Percentiles rank a stretch among this genome's conserved stretches.
Conservation (phyloP, 306 rosid species). For the Fagus crenata region DNA sequence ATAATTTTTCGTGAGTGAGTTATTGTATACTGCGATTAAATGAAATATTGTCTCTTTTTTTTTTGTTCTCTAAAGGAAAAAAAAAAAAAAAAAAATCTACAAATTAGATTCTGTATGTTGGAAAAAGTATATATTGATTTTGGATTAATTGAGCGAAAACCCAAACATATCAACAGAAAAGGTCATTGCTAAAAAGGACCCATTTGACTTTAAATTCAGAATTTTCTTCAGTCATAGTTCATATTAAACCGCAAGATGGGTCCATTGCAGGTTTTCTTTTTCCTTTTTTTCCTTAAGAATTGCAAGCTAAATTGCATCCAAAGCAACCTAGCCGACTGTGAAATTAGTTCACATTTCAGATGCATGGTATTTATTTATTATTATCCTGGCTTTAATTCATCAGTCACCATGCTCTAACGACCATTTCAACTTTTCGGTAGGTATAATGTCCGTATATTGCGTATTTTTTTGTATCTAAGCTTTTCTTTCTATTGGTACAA, state of each 20-base stretch:
- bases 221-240: too few species aligned
- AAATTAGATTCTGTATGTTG: background rate
- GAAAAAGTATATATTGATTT: background rate
- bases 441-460: too few species aligned
- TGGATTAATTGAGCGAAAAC: background rate
- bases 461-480: too few species aligned
- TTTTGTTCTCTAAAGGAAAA: too few species aligned
- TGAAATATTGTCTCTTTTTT: too few species aligned
- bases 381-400: too few species aligned
- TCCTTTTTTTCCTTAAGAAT: background rate
- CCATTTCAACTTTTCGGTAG: too few species aligned
- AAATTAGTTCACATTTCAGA: constrained; percentile 32
- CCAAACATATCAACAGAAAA: background rate
- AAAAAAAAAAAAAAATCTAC: too few species aligned
- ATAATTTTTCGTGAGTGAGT: too few species aligned
- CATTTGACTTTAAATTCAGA: background rate
- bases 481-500: too few species aligned
- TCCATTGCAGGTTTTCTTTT: background rate
- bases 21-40: too few species aligned
- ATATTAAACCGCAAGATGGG: background rate
- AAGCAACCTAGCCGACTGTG: background rate
- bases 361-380: background rate
- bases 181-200: background rate
- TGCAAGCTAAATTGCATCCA: constrained; percentile 14
- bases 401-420: too few species aligned